Evolutionary conservation across 805 yeast genomes (phyloP).

Genomic region (Schwanniomyces vanrijiae): DNA sequence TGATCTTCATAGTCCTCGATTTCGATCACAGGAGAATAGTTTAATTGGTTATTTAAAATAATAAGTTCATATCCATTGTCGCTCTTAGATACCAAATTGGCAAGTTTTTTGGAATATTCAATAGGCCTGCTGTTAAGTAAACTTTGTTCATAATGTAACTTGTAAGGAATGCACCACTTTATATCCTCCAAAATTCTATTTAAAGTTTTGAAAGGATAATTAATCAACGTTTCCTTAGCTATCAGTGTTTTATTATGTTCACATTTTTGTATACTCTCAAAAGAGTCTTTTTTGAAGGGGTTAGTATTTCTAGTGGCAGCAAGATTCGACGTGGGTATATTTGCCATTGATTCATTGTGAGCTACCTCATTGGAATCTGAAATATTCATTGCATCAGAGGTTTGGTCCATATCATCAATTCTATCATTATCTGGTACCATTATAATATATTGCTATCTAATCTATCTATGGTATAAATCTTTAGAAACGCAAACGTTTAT

Average conservation of each 20-base stretch:
- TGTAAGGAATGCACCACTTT: slow-evolving; percentile 29
- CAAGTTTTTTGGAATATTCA: slow-evolving; percentile 31
- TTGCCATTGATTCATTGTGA: background rate
- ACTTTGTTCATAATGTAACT: slow-evolving; percentile 10
- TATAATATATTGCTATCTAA: background rate
- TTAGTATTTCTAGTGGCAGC: background rate
- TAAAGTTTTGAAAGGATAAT: slow-evolving; percentile 56
- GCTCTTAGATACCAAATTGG: slow-evolving; percentile 10
- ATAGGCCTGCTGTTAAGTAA: slow-evolving; percentile 33
- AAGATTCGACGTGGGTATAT: background rate
- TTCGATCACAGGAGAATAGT: slow-evolving; percentile 32
- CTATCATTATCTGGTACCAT: background rate
- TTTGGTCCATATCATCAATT: background rate
- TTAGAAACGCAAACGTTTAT: background rate
- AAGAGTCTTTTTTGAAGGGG: slow-evolving; percentile 1
- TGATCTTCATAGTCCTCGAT: slow-evolving; percentile 14
- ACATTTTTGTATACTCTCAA: background rate
- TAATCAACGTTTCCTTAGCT: slow-evolving; percentile 6
- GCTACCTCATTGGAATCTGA: background rate
- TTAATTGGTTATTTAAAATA: slow-evolving; percentile 35
- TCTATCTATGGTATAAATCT: background rate
- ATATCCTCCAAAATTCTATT: slow-evolving; percentile 70
- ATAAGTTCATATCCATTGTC: slow-evolving; percentile 19
- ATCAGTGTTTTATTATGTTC: slow-evolving; percentile 10
- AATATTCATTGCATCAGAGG: background rate